Base-by-base conservation (phyloP, 345 rosid species). In the Eucalyptus albens region DNA sequence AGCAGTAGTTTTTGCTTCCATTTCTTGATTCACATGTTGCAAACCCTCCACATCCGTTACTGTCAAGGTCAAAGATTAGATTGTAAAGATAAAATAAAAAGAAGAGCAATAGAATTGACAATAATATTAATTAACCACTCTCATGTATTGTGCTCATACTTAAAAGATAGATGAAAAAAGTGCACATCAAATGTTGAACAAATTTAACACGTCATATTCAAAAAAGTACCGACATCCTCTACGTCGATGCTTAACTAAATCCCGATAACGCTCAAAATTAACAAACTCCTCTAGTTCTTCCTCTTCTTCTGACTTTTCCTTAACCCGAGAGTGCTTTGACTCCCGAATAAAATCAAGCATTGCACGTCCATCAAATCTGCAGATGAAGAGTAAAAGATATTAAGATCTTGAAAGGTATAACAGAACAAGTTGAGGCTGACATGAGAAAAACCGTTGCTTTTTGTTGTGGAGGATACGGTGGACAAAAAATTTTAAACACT, bases 171-270 rank as follows among this genome's bases (percentile, higher is more conserved):
- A 89, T 50, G 86, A 89, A 33, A 91, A 86, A 80, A 45, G 80
- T 53, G 55, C 50, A 89, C 77, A 49, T 49, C 15, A 47, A 87
- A 87, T 17, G 49, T 27, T 89, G 87, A 89, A 88, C 83, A 62
- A 93, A 91, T 42, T 31, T 50, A 90, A 91, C 59, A 85, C 87
- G 53, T 40, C 91, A 90, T 89, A 89, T 90, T 65, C 67, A 93
- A 92, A 92, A 94, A 95, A 97, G 96, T 97, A 97, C 99, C 99
- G 99, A 97, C 99, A 98, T 98, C 99, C 99, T 98, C 98, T 96
- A 93, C 99, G 99, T 51, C 97, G 99, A 94, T 95, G 99, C 97
- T 97, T 98, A 98, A 98, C 95, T 94, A 98, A 95, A 96, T 98
- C 99, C 96, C 99, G 98, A 92, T 96, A 98, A 93, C 98, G 99